These are phyloP conservation scores for Chalciporus chontae DNA, from an alignment of 768 basidiomycete genomes.

Conservation along the genomic window DNA sequence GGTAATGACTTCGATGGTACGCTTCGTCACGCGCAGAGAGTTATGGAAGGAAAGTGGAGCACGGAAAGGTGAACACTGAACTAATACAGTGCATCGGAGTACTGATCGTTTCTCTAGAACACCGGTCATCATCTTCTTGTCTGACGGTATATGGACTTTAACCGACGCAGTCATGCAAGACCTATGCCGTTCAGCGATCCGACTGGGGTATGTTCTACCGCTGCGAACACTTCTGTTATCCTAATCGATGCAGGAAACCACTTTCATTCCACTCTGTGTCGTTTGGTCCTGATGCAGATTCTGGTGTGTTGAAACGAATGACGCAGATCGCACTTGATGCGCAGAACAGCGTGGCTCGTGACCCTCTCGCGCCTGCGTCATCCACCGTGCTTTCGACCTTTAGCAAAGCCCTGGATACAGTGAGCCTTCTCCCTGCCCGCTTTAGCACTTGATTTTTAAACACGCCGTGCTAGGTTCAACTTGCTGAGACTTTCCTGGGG, in stretches of 20 bases:
- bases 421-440: slow-evolving; percentile 19
- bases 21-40: slow-evolving; percentile 30
- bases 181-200: slow-evolving; percentile 36
- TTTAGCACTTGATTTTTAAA: not conserved
- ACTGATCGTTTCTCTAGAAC: slow-evolving; percentile 18
- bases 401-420: slow-evolving; percentile 48
- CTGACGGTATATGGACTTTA: slow-evolving; percentile 47
- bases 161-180: slow-evolving; percentile 32
- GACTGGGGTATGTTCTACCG: slow-evolving; percentile 35
- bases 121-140: slow-evolving; percentile 55
- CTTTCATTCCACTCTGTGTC: slow-evolving; percentile 56
- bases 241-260: slow-evolving; percentile 38
- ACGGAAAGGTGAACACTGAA: slow-evolving; percentile 20
- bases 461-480: slow-evolving; percentile 36
- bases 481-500: slow-evolving; percentile 54
- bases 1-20: slow-evolving; percentile 47
- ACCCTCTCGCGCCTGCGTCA: slow-evolving; percentile 15
- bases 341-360: slow-evolving; percentile 28
- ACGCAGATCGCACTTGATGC: slow-evolving; percentile 44
- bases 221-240: not conserved
- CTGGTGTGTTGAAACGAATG: slow-evolving; percentile 40
- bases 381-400: slow-evolving; percentile 40
- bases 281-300: slow-evolving; percentile 39
- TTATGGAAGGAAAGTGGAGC: slow-evolving; percentile 45
- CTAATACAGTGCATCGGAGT: too few species aligned